A percentile compares a stretch with the other conserved stretches of the same genome.
phyloP scores from a whole-genome alignment of 345 rosid genomes.

The Heritiera littoralis region DNA sequence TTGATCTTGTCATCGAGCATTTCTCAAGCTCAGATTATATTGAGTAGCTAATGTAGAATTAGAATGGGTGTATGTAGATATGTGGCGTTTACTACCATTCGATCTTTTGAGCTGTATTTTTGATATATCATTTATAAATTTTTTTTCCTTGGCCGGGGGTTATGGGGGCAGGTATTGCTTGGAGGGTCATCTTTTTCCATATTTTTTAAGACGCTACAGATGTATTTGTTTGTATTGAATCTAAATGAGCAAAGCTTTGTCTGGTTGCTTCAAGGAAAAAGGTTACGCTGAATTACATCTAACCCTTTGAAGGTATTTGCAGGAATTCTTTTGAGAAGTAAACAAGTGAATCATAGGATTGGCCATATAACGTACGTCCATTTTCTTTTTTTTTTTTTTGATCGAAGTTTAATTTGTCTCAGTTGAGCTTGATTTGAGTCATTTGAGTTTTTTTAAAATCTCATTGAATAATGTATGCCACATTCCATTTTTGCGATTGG shows the following conservation, averaged over 20 bases:
- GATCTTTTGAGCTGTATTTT: conserved; percentile 23
- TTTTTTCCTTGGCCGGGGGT: neutral
- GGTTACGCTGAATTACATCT: too few relatives aligned
- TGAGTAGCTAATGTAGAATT: neutral
- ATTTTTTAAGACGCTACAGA: neutral
- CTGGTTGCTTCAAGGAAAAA: neutral
- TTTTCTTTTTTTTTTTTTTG: too few relatives aligned
- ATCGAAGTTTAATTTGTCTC: too few relatives aligned
- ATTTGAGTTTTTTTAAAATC: too few relatives aligned
- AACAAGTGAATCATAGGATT: too few relatives aligned
- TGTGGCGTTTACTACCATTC: neutral
- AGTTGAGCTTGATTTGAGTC: too few relatives aligned
- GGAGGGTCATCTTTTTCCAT: neutral
- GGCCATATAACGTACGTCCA: too few relatives aligned
- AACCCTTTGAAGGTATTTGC: too few relatives aligned
- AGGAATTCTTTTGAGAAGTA: too few relatives aligned
- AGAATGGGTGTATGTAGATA: conserved; percentile 22
- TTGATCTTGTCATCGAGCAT: conserved; percentile 21
- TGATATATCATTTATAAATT: neutral
- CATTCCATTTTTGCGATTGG: too few relatives aligned
- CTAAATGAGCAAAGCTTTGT: neutral
- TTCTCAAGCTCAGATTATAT: conserved; percentile 27
- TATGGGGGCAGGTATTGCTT: neutral
- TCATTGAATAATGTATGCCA: too few relatives aligned
- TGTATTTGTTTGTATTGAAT: conserved; percentile 18